Percentiles rank a stretch among this genome's conserved stretches.
Evolutionary conservation across 108 stramenopile genomes (phyloP).

Genomic region (Asterionellopsis glacialis): DNA sequence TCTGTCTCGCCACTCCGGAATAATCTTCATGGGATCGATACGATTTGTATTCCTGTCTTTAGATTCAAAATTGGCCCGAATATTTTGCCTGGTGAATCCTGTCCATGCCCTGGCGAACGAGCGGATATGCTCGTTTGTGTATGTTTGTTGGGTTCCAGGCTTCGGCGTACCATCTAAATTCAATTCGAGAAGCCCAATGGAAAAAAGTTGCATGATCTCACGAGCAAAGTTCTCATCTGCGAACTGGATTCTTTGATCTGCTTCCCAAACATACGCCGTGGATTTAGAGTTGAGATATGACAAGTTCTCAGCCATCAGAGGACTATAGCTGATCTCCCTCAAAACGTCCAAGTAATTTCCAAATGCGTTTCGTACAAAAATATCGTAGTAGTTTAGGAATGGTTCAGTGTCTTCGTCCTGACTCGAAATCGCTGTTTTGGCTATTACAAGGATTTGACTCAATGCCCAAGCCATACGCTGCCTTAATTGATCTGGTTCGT

Average conservation of each 20-base stretch:
- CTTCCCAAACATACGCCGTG: slow-evolving; percentile 3
- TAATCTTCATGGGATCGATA: slow-evolving; percentile 62
- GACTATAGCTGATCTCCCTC: slow-evolving; percentile 44
- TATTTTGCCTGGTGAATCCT: slow-evolving; percentile 14
- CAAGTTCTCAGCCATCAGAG: slow-evolving; percentile 51
- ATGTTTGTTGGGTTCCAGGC: slow-evolving; percentile 26
- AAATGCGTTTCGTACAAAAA: slow-evolving; percentile 69
- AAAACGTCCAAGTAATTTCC: slow-evolving; percentile 61
- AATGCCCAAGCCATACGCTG: slow-evolving; percentile 76
- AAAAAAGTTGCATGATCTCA: slow-evolving; percentile 56
- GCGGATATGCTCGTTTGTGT: slow-evolving; percentile 39
- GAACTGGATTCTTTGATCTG: slow-evolving; percentile 3
- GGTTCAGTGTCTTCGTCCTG: slow-evolving; percentile 10
- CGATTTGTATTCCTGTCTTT: slow-evolving; percentile 7
- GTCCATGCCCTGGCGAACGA: slow-evolving; percentile 47
- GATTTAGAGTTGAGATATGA: slow-evolving; percentile 12
- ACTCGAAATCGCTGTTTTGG: slow-evolving; percentile 1
- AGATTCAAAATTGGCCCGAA: slow-evolving; percentile 29
- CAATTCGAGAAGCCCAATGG: slow-evolving; percentile 40
- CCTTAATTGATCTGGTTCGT: slow-evolving; percentile 65
- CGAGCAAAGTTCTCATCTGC: slow-evolving; percentile 59
- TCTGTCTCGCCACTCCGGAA: slow-evolving; percentile 35
- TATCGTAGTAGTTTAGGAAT: slow-evolving; percentile 58
- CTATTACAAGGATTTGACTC: slow-evolving; percentile 53
- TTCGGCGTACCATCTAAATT: slow-evolving; percentile 46